Evolutionary conservation across 2,329 filamentous ascomycete genomes (phyloP), one percentile per base, ranked within the genome.

Genomic region (Ploettnerulaceae sp.): DNA sequence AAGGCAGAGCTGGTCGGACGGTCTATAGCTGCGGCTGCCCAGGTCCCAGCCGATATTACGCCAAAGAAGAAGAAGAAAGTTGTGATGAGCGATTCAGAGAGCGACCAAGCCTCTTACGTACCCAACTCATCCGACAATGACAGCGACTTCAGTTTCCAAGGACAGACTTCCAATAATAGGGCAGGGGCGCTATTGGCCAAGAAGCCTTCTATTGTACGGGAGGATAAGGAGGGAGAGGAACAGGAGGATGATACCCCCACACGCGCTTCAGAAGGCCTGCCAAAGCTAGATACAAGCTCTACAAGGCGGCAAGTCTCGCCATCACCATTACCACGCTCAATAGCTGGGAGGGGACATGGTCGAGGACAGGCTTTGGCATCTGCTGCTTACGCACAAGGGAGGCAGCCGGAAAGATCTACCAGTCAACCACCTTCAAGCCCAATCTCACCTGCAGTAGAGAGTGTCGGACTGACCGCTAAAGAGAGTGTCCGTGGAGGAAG

Each of bases 161-260:
- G 51, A 21, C 20, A 46, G 26, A 42, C 14, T 20, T 53, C 50
- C 22, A 55, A 55, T 44, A 52, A 49, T 22, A 47, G 55, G 15
- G 42, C 54, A n/a, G 57, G 52, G 14, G 36, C 54, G 5, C 38
- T 55, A n/a, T 44, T 65, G 12, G 56, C 47, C 22, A 69, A 71
- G 53, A 67, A 70, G 47, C 69, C 71, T 9, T 72, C 71, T 3
- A 62, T 70, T 9, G 70, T 75, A 1, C 64, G 63, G 11, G 75
- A 80, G 49, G 68, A 72, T 40, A 61, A 67, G 28, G 69, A 71
- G 33, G 56, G 61, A 17, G 69, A 72, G 37, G 67, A 71, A 25
- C 55, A 64, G 28, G 59, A 65, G 39, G 59, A 61, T 42, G 54
- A 58, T 43, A 53, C 55, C 2, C 54, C 58, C 24, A 48, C 31